Base-by-base conservation (phyloP, 768 basidiomycete genomes). In the Tephrocybe sp. region DNA sequence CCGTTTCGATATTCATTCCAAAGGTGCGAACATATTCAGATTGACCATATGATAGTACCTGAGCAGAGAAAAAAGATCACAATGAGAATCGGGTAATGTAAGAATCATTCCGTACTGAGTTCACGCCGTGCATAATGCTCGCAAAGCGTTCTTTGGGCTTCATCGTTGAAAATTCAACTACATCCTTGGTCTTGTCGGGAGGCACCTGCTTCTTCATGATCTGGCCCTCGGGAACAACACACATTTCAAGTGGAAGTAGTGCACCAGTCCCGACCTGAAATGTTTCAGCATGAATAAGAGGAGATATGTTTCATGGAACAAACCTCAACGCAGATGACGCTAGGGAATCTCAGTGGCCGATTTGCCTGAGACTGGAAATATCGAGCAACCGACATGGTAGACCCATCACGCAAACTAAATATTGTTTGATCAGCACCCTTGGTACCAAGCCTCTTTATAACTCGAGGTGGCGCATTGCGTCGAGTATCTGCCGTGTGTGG, bases 151-250 rank as follows among this genome's bases (percentile, higher is more conserved):
- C 80, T 0, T 57, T 48, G 0, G 89, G 89, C 35, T 63, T 77
- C 69, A 80, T 83, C 0, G 84, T 87, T 0, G 89, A 77, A 52
- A 91, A 90, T 0, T 74, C 73, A 0, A 89, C 71, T 3, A 90
- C 76, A 1, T 76, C 72, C 43, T 75, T 78, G 0, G 83, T 83
- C 58, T 83, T 83, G 36, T 88, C 84, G 0, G 81, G 70, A 0
- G 87, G 86, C 0, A 92, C 70, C 41, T 87, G 82, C 55, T 85
- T 87, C 34, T 81, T 75, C 75, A 87, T 82, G 31, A 89, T 79
- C 57, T 91, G 89, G 0, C 87, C 88, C 0, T 72, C 61, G 0
- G 76, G 72, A 3, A 91, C 83, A 0, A 60, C 64, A 59, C 88
- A 90, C 1, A 82, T 63, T 55, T 91, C 89, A 0, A 91, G 63